These are phyloP conservation scores for Evansstolkia leycettana DNA, from an alignment of 495 filamentous ascomycete genomes.

Conservation along the genomic window DNA sequence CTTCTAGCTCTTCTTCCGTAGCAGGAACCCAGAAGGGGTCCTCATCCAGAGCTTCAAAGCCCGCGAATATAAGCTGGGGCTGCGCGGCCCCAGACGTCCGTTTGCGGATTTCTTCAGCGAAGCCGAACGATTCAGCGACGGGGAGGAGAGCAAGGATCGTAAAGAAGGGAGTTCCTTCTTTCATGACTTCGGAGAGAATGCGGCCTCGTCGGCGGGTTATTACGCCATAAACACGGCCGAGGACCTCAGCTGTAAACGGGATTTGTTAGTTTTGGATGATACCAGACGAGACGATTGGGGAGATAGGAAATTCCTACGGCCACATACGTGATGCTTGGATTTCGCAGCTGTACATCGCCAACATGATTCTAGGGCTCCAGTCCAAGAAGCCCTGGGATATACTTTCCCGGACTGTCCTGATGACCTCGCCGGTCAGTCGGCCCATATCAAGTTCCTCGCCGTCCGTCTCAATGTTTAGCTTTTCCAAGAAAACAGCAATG, in stretches of 20 bases:
- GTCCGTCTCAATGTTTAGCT: conserved; percentile 45
- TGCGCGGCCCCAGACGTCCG: conserved; percentile 80
- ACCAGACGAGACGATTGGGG: not conserved
- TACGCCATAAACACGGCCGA: conserved; percentile 88
- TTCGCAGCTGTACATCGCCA: conserved; percentile 97
- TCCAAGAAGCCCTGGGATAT: conserved; percentile 83
- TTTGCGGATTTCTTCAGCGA: conserved; percentile 91
- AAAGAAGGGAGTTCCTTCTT: conserved; percentile 94
- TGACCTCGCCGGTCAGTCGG: conserved; percentile 79
- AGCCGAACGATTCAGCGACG: conserved; percentile 90
- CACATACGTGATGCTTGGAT: conserved; percentile 88
- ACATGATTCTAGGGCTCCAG: conserved; percentile 85
- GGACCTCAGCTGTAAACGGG: conserved; percentile 59
- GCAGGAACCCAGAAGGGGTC: conserved; percentile 97
- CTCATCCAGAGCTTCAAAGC: conserved; percentile 79
- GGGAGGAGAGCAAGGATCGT: conserved; percentile 78
- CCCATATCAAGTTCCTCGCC: conserved; percentile 63
- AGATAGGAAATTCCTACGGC: not conserved
- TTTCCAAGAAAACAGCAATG: conserved; percentile 82
- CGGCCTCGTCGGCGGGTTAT: conserved; percentile 82
- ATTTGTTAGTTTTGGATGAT: conserved; percentile 4
- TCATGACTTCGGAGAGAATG: conserved; percentile 80
- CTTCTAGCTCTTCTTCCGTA: conserved; percentile 93
- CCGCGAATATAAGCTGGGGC: conserved; percentile 86
- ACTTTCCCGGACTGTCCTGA: conserved; percentile 74